A percentile compares a stretch with the other conserved stretches of the same genome.
Conservation (phyloP, 345 rosid species). For the Psidium friedrichsthalianum region DNA sequence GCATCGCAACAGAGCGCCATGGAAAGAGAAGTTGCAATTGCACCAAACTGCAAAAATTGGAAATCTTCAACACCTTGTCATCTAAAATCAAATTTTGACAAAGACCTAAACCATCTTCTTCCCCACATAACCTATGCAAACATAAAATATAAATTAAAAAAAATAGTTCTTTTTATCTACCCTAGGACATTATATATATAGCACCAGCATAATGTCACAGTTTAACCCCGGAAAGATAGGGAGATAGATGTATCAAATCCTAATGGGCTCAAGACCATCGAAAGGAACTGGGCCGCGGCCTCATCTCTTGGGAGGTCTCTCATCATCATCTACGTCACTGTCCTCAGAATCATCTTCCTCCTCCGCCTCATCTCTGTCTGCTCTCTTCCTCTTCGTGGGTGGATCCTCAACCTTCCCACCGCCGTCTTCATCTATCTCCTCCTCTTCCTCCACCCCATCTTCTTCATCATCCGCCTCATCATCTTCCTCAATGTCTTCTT, state of each 20-base stretch:
- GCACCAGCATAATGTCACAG: not conserved
- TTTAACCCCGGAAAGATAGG: not conserved
- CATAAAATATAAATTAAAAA: not conserved
- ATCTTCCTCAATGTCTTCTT: slow-evolving; percentile 31
- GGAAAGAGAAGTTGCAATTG: not conserved
- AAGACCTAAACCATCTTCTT: not conserved
- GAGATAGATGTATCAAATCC: not conserved
- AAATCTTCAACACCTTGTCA: not conserved
- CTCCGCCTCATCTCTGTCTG: not conserved
- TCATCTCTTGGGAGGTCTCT: slow-evolving; percentile 2
- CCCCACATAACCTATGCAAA: not conserved
- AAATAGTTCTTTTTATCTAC: not conserved
- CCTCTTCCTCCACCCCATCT: slow-evolving; percentile 51
- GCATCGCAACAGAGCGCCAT: not conserved
- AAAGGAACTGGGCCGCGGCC: not conserved
- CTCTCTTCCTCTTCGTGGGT: not conserved
- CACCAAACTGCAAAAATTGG: not conserved
- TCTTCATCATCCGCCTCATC: slow-evolving; percentile 11
- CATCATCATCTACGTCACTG: not conserved
- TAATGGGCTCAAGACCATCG: not conserved
- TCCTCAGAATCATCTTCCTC: not conserved
- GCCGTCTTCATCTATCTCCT: slow-evolving; percentile 31
- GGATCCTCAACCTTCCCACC: slow-evolving; percentile 15
- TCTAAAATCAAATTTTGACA: not conserved
- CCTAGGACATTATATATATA: not conserved